phyloP scores from a whole-genome alignment of 2,329 filamentous ascomycete species.

The Colletotrichum phormii region DNA sequence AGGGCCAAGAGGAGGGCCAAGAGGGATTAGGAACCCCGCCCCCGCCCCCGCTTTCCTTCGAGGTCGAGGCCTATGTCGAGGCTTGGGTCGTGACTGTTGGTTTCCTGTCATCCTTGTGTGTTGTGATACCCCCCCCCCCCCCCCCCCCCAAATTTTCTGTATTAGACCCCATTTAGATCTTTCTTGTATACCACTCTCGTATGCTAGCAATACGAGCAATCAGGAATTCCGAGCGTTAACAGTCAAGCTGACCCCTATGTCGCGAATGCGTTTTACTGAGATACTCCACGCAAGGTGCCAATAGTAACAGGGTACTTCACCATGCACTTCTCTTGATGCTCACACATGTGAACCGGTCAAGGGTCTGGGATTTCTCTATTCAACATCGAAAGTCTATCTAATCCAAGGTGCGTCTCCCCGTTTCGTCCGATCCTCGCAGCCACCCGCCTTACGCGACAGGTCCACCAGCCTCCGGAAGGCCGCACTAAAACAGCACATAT shows the following conservation, averaged over 20 bases:
- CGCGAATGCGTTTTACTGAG: too few relatives aligned
- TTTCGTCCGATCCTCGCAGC: not conserved
- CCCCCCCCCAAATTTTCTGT: not conserved
- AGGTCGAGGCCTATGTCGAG: too few relatives aligned
- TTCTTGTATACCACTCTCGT: not conserved
- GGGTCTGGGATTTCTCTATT: not conserved
- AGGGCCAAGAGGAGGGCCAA: slow-evolving; percentile 16
- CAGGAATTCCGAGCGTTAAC: not conserved
- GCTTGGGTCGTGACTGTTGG: not conserved
- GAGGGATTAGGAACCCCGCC: not conserved
- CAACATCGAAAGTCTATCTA: not conserved
- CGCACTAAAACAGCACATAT: not conserved
- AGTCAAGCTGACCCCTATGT: too few relatives aligned
- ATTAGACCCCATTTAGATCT: not conserved
- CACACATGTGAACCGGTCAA: too few relatives aligned
- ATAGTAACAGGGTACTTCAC: not conserved
- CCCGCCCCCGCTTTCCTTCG: not conserved
- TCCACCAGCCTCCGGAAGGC: not conserved
- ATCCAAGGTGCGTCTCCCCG: not conserved
- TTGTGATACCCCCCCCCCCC: slow-evolving; percentile 2
- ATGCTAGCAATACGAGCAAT: too few relatives aligned
- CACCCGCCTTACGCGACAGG: not conserved
- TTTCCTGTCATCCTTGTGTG: not conserved
- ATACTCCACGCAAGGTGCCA: too few relatives aligned
- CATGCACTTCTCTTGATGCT: too few relatives aligned